Base-by-base conservation (phyloP, 1,284 basidiomycete species). In the Sporisorium sorghi region DNA sequence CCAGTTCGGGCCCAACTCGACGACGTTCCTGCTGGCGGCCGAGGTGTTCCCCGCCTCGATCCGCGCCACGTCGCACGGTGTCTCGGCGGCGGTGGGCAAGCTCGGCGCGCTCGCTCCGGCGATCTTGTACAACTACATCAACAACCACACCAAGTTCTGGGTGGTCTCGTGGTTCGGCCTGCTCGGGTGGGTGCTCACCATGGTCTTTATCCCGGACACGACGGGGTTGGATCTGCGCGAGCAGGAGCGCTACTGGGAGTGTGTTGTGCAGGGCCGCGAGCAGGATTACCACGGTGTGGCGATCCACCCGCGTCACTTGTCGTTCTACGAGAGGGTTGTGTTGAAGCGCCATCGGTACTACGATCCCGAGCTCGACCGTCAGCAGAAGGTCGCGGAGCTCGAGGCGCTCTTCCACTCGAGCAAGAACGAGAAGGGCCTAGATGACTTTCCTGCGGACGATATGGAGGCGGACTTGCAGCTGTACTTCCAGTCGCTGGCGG, bases 191-290 rank as follows among this genome's bases (percentile, higher is more conserved):
- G 60, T 87, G 63, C 57, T 86, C 59, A 88, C 87, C 23, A 77
- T 83, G 62, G 57, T 87, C 51, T 88, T 87, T 82, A 83, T 87
- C 48, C 84, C 85, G 19, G 87, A 88, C 76, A 87, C 87, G 11
- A 88, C 88, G n/a, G 87, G 88, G 59, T 84, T 88, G 48, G 87
- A 88, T 75, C 84, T 88, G 23, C 84, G 86, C 58, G 88, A 88
- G 82, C 87, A 88, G 77, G 88, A 88, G 77, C 85, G 87, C 59
- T 88, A 88, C 85, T 88, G 87, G 87, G 81, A 84, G 14, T 87
- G 85, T 64, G 87, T 88, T 40, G 83, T 86, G 17, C 78, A 84
- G 46, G 88, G 87, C n/a, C 83, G 85, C 24, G 82, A 84, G 23
- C 64, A 83, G 24, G 86, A 87, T 46, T 88, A 88, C 84, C 87